Evolutionary conservation across 768 basidiomycete genomes (phyloP).

Genomic region (Ramaria rubella): DNA sequence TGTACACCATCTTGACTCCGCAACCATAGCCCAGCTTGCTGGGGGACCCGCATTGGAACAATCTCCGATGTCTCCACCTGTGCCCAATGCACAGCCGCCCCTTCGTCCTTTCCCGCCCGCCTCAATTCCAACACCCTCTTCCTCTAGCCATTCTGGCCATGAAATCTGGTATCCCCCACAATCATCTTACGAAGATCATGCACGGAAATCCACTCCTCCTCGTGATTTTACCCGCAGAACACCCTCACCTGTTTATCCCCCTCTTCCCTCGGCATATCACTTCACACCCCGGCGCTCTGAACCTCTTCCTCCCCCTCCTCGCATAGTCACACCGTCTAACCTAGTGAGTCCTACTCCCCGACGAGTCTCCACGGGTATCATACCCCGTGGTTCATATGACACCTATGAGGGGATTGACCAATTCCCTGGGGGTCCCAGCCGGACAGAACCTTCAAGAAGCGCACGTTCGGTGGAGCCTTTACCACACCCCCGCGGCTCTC

Average conservation of each 20-base stretch:
- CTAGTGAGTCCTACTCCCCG: not conserved
- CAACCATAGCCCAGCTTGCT: not conserved
- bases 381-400: not conserved
- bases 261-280: slow-evolving; percentile 77
- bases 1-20: not conserved
- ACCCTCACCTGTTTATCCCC: slow-evolving; percentile 43
- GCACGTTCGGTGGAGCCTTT: not conserved
- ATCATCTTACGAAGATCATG: slow-evolving; percentile 35
- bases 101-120: not conserved
- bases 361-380: not conserved
- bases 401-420: not conserved
- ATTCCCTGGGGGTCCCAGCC: not conserved
- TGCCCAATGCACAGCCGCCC: not conserved
- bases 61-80: not conserved
- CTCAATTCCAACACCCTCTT: not conserved
- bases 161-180: slow-evolving; percentile 59
- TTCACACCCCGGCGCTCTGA: slow-evolving; percentile 39
- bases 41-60: not conserved
- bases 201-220: not conserved
- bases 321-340: not conserved
- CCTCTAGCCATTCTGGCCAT: slow-evolving; percentile 20
- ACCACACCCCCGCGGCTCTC: not conserved
- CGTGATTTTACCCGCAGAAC: not conserved
- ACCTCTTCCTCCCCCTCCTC: slow-evolving; percentile 22
- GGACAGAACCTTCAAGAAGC: not conserved